Evolutionary conservation across 495 filamentous ascomycete genomes (phyloP).

Genomic region (Amorphotheca resinae): DNA sequence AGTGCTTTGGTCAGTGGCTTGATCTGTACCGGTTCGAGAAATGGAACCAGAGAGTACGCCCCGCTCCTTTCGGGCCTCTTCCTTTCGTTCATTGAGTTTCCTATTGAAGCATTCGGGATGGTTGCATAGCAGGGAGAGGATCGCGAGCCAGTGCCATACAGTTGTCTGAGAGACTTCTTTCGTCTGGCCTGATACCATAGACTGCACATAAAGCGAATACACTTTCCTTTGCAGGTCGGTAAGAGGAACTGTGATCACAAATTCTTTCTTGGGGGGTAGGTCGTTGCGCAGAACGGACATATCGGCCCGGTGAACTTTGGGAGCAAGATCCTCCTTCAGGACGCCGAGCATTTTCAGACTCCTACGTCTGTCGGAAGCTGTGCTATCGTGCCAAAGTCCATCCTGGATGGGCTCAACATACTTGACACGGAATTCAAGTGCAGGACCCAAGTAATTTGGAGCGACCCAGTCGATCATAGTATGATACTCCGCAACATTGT

Average conservation of each 20-base stretch:
- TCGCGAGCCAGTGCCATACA: slow-evolving; percentile 38
- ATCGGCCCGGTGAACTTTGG: slow-evolving; percentile 68
- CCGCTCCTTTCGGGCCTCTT: slow-evolving; percentile 19
- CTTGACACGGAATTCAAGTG: slow-evolving; percentile 48
- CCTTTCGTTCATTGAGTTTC: slow-evolving; percentile 30
- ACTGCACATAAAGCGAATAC: slow-evolving; percentile 47
- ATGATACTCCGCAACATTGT: slow-evolving; percentile 72
- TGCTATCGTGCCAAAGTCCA: slow-evolving; percentile 57
- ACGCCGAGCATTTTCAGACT: slow-evolving; percentile 55
- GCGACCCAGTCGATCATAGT: slow-evolving; percentile 70
- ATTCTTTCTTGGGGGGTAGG: slow-evolving; percentile 66
- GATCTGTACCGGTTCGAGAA: slow-evolving; percentile 6
- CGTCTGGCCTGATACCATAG: slow-evolving; percentile 19
- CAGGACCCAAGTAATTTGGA: slow-evolving; percentile 58
- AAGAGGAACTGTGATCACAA: slow-evolving; percentile 60
- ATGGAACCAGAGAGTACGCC: not conserved
- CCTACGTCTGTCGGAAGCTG: slow-evolving; percentile 33
- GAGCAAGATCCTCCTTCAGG: slow-evolving; percentile 57
- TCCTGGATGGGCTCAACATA: slow-evolving; percentile 62
- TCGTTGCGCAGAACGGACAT: slow-evolving; percentile 50
- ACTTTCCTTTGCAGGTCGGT: slow-evolving; percentile 49
- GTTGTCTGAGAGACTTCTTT: slow-evolving; percentile 21
- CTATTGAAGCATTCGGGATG: slow-evolving; percentile 57
- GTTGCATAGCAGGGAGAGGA: slow-evolving; percentile 57
- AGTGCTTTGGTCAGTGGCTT: not conserved